These are phyloP conservation scores for Metschnikowia similis DNA, from an alignment of 805 yeast species.

Conservation along the genomic window DNA sequence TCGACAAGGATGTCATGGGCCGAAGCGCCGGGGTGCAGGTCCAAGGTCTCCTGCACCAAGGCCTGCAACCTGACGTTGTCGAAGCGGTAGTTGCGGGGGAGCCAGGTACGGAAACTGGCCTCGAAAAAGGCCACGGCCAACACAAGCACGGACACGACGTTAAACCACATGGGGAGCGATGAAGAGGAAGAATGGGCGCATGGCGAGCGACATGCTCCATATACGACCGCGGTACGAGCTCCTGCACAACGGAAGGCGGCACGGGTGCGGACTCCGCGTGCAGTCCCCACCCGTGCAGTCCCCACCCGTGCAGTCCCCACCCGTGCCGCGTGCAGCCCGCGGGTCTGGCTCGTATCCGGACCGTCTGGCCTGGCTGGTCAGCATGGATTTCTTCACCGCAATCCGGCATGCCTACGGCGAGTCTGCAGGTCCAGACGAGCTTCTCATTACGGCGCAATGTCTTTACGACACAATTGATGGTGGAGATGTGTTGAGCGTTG, in stretches of 20 bases:
- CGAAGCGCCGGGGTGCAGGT: constrained; percentile 51
- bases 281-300: too few species aligned
- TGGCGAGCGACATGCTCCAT: neutral
- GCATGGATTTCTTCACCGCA: neutral
- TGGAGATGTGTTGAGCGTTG: neutral
- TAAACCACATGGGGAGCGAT: constrained; percentile 12
- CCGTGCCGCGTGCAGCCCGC: neutral
- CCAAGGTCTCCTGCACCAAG: constrained; percentile 53
- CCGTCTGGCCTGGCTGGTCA: too few species aligned
- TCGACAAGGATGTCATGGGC: constrained; percentile 61
- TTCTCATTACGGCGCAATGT: neutral
- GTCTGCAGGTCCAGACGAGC: neutral
- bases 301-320: too few species aligned
- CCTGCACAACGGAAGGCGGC: neutral
- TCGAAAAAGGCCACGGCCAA: constrained; percentile 33
- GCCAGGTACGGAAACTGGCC: constrained; percentile 52
- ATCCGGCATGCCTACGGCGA: neutral
- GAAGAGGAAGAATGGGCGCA: neutral
- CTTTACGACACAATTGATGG: neutral
- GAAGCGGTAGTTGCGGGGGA: constrained; percentile 68
- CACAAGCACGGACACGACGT: constrained; percentile 18
- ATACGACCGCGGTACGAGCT: neutral
- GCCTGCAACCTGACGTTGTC: constrained; percentile 58
- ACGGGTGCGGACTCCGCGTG: too few species aligned
- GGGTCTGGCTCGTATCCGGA: neutral